phyloP scores from a whole-genome alignment of 2,329 filamentous ascomycete genomes.

The Bipolaris victoriae region DNA sequence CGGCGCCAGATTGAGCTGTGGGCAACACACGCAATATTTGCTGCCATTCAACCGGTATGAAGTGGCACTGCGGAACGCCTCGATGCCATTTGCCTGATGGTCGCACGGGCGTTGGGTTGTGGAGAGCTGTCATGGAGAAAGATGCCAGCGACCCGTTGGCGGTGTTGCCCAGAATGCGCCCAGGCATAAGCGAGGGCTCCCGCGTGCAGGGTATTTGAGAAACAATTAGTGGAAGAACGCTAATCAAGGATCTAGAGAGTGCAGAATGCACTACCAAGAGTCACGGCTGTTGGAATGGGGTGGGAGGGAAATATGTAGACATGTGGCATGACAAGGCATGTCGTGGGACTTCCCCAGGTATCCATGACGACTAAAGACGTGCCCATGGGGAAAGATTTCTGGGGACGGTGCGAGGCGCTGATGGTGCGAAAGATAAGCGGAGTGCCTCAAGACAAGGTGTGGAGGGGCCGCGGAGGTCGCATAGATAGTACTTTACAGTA shows the following conservation, averaged over 20 bases:
- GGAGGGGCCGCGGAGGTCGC: slow-evolving; percentile 1
- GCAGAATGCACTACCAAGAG: slow-evolving; percentile 7
- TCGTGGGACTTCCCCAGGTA: slow-evolving; percentile 12
- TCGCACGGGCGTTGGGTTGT: neutral
- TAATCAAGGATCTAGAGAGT: slow-evolving; percentile 4
- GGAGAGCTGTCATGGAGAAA: slow-evolving; percentile 9
- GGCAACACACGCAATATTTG: slow-evolving; percentile 7
- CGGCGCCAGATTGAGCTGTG: slow-evolving; percentile 1
- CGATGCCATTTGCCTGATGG: slow-evolving; percentile 1
- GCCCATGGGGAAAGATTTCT: slow-evolving; percentile 7
- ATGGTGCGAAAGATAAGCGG: slow-evolving; percentile 10
- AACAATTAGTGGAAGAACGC: slow-evolving; percentile 3
- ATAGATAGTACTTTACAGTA: too few species aligned
- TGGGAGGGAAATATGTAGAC: neutral
- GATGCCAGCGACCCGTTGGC: slow-evolving; percentile 9
- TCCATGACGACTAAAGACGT: slow-evolving; percentile 1
- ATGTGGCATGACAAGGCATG: neutral
- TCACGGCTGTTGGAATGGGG: neutral
- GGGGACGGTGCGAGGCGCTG: slow-evolving; percentile 14
- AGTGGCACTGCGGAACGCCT: neutral
- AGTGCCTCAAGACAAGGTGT: slow-evolving; percentile 1
- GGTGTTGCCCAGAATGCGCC: slow-evolving; percentile 8
- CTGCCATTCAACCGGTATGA: slow-evolving; percentile 10
- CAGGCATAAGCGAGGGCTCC: slow-evolving; percentile 12
- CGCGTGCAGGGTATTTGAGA: slow-evolving; percentile 3